Conservation (phyloP, 2,329 filamentous ascomycete species). For the Aspergillus cejpii region DNA sequence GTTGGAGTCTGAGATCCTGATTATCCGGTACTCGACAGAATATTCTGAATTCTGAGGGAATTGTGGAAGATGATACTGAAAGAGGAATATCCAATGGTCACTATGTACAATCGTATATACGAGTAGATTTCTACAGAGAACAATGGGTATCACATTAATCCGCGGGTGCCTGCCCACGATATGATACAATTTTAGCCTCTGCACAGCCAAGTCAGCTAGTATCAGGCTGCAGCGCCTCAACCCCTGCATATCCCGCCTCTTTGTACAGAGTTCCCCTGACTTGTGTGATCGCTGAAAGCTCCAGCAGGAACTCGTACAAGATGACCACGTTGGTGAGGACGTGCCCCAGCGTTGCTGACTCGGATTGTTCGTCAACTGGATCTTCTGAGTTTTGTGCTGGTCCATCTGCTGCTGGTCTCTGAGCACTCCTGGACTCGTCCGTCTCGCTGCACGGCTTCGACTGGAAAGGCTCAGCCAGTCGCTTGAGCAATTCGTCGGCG, state of each 20-base stretch:
- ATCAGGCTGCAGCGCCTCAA: conserved; percentile 1
- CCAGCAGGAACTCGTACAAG: conserved; percentile 71
- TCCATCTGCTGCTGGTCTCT: not conserved
- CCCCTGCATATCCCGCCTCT: conserved; percentile 56
- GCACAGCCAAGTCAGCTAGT: not conserved
- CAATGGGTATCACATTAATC: not conserved
- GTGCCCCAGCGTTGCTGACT: conserved; percentile 64
- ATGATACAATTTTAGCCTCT: not conserved
- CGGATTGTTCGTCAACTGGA: conserved; percentile 28
- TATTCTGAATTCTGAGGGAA: too few species aligned
- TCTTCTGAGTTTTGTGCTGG: conserved; percentile 8
- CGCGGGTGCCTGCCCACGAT: not conserved
- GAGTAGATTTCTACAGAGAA: too few species aligned
- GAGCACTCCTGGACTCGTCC: conserved; percentile 2
- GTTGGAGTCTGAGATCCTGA: not conserved
- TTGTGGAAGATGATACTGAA: not conserved
- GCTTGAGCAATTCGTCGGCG: conserved; percentile 30
- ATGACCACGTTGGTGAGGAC: conserved; percentile 73
- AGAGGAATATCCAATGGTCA: not conserved
- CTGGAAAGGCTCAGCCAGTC: conserved; percentile 31
- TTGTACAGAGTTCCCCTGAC: conserved; percentile 68
- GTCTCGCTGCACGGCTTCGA: conserved; percentile 6
- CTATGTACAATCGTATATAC: too few species aligned
- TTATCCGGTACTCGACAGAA: not conserved
- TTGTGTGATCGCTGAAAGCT: conserved; percentile 68